phyloP scores from a whole-genome alignment of 129 eudicot species.

The Solidago caesia region DNA sequence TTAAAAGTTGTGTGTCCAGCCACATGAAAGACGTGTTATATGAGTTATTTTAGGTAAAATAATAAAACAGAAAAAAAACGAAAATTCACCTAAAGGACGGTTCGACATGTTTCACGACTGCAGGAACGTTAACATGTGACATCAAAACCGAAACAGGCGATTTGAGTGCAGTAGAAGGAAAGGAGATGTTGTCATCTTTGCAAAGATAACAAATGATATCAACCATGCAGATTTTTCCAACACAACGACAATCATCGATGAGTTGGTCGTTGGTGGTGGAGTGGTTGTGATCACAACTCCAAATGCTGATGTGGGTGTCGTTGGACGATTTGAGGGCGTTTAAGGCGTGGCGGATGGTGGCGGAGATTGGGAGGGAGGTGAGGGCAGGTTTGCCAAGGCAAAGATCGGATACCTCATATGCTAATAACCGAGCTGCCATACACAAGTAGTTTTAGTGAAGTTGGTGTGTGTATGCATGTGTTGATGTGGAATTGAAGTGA shows the following conservation, averaged over 20 bases:
- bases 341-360: slow-evolving; percentile 61
- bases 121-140: slow-evolving; percentile 26
- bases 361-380: slow-evolving; percentile 48
- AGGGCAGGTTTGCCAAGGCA: slow-evolving; percentile 88
- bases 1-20: too few species aligned
- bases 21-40: too few species aligned
- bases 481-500: not conserved
- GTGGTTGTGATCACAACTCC: slow-evolving; percentile 56
- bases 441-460: slow-evolving; percentile 29
- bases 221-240: slow-evolving; percentile 82
- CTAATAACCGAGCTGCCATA: slow-evolving; percentile 70
- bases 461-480: not conserved
- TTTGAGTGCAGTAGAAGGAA: slow-evolving; percentile 54
- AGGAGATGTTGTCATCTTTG: slow-evolving; percentile 43
- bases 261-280: not conserved
- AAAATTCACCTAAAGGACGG: slow-evolving; percentile 60
- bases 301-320: slow-evolving; percentile 59
- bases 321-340: slow-evolving; percentile 53
- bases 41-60: not conserved
- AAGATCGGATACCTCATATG: slow-evolving; percentile 68
- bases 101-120: slow-evolving; percentile 58
- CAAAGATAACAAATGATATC: slow-evolving; percentile 72
- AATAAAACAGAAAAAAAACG: not conserved
- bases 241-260: slow-evolving; percentile 40
- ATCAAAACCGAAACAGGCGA: slow-evolving; percentile 64